phyloP scores from a whole-genome alignment of 1,284 basidiomycete species.

The Ceratobasidium sp. region DNA sequence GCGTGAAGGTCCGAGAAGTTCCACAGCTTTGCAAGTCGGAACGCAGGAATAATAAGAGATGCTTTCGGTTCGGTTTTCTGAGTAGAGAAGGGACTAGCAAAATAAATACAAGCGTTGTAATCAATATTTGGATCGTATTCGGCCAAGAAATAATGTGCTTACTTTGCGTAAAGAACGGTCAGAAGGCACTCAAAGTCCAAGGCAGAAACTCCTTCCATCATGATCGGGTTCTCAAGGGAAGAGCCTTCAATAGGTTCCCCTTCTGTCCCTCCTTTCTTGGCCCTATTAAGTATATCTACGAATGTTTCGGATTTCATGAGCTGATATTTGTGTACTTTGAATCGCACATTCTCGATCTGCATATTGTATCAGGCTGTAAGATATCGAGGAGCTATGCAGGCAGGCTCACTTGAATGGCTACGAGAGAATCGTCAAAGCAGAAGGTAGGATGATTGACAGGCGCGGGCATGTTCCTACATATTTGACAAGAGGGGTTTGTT shows the following conservation, averaged over 20 bases:
- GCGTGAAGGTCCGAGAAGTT: not conserved
- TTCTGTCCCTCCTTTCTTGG: not conserved
- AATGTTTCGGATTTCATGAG: conserved; percentile 14
- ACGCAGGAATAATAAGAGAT: conserved; percentile 8
- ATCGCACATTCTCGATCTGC: conserved; percentile 6
- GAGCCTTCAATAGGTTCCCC: conserved; percentile 1
- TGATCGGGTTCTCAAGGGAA: conserved; percentile 16
- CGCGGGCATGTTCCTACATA: not conserved
- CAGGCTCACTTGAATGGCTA: not conserved
- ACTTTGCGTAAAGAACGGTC: conserved; percentile 7
- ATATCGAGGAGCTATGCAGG: not conserved
- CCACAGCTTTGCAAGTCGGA: conserved; percentile 9
- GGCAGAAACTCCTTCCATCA: not conserved
- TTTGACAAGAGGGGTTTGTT: too few species aligned
- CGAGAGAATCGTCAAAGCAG: conserved; percentile 4
- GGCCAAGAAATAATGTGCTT: not conserved
- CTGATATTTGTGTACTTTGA: conserved; percentile 31
- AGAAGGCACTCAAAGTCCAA: conserved; percentile 4
- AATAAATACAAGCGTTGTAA: not conserved
- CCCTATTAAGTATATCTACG: conserved; percentile 3
- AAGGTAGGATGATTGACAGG: not conserved
- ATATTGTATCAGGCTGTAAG: not conserved
- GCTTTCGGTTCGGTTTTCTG: not conserved
- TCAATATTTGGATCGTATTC: not conserved
- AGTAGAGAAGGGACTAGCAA: conserved; percentile 3